Evolutionary conservation across 192 early-diverging fungal species (phyloP).

Genomic region (Coemansia sp.): DNA sequence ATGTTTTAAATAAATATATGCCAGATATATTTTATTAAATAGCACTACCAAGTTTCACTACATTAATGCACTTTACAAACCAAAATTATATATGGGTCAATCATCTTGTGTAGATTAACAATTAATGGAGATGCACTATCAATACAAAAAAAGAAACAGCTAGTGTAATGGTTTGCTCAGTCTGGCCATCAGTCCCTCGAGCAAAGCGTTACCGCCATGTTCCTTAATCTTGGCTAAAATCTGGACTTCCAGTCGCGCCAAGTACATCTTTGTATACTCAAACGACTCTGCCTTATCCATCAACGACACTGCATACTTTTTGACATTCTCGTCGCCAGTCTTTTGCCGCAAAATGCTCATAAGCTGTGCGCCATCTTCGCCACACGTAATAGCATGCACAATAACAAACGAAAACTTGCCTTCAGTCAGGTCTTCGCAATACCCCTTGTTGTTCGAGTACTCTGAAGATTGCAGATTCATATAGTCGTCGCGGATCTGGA

Average conservation of each 20-base stretch:
- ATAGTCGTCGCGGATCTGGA: constrained; percentile 97
- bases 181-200: constrained; percentile 57
- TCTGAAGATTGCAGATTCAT: constrained; percentile 85
- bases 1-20: neutral
- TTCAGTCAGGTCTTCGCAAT: constrained; percentile 97
- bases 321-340: constrained; percentile 77
- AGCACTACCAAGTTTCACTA: no score
- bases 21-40: neutral
- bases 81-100: no score
- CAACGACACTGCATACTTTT: constrained; percentile 80
- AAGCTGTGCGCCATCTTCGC: constrained; percentile 62
- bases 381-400: constrained; percentile 73
- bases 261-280: constrained; percentile 68
- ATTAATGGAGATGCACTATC: neutral
- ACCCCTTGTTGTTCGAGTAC: constrained; percentile 95
- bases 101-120: no score
- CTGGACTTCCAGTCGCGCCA: constrained; percentile 63
- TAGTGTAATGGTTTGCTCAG: constrained; percentile 35
- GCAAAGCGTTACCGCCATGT: constrained; percentile 75
- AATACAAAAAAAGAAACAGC: neutral
- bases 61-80: no score
- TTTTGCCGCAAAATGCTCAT: constrained; percentile 88
- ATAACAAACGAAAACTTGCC: constrained; percentile 98
- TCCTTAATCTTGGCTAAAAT: constrained; percentile 63
- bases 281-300: constrained; percentile 79